Conservation (phyloP, 176 grass and related monocot species). For the Oryza nivara region DNA sequence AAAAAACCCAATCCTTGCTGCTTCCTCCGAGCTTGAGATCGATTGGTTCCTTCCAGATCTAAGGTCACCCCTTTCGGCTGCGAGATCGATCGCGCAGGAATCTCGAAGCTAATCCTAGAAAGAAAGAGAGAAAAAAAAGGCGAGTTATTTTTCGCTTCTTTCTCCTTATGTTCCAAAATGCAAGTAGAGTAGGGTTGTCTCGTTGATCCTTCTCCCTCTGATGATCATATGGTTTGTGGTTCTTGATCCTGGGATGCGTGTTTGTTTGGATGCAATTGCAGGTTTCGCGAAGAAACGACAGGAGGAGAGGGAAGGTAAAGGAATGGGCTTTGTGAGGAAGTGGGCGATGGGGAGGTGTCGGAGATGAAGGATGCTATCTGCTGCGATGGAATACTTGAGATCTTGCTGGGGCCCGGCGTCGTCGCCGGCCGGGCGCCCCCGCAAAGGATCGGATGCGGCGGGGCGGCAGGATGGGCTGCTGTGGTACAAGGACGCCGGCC, state of each 20-base stretch:
- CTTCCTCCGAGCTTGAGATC: conserved; percentile 34
- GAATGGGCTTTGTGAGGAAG: conserved; percentile 31
- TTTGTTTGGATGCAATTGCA: conserved; percentile 30
- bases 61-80: conserved; percentile 6
- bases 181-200: conserved; percentile 25
- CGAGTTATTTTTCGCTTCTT: conserved; percentile 39
- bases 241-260: conserved; percentile 29
- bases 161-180: conserved; percentile 46
- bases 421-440: conserved; percentile 40
- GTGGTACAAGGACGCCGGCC: conserved; percentile 86
- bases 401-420: conserved; percentile 71
- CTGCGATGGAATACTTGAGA: conserved; percentile 70
- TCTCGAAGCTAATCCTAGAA: conserved; percentile 36
- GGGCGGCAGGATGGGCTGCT: conserved; percentile 78
- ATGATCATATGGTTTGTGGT: conserved; percentile 37
- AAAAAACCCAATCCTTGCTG: conserved; percentile 48
- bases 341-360: conserved; percentile 43
- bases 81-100: conserved; percentile 39
- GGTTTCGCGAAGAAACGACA: conserved; percentile 26
- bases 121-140: conserved; percentile 7
- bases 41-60: conserved; percentile 52
- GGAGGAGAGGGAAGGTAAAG: not conserved
- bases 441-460: conserved; percentile 52
- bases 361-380: conserved; percentile 68
- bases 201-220: conserved; percentile 29